Percentiles rank a stretch among this genome's conserved stretches.
These are phyloP conservation scores for Tolypocladium ovalisporum DNA, from an alignment of 2,329 filamentous ascomycete species.

Conservation along the genomic window DNA sequence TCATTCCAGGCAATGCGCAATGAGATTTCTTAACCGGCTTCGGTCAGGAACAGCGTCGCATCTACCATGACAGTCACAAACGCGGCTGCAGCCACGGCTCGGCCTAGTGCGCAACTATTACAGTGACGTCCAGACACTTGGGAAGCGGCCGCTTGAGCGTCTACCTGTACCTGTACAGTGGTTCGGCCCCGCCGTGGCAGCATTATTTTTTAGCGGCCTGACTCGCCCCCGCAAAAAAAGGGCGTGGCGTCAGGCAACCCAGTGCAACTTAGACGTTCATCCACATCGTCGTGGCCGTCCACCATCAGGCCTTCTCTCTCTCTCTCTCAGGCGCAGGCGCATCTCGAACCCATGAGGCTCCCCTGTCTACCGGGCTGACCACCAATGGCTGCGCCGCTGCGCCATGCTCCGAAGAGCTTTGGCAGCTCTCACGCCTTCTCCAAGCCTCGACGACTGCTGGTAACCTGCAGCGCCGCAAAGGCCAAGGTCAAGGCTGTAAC, in stretches of 20 bases:
- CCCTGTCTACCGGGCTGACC: constrained; percentile 8
- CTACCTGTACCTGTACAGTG: neutral
- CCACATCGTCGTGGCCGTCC: neutral
- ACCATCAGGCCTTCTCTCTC: neutral
- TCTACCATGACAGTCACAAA: neutral
- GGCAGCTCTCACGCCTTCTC: constrained; percentile 14
- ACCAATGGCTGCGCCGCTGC: constrained; percentile 23
- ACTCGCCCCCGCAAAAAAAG: neutral
- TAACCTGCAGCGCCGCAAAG: constrained; percentile 17
- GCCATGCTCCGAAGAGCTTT: constrained; percentile 14
- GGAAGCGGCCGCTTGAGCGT: neutral
- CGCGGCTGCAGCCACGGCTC: neutral
- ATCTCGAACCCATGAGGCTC: constrained; percentile 3
- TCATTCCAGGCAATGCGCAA: neutral
- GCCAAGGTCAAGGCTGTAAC: constrained; percentile 16
- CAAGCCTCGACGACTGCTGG: constrained; percentile 3
- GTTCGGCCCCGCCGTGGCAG: neutral
- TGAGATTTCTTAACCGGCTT: neutral
- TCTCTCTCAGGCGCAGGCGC: neutral
- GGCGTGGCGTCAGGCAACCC: neutral
- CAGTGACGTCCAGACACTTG: neutral
- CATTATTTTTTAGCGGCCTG: neutral
- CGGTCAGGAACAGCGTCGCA: neutral
- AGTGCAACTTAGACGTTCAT: neutral
- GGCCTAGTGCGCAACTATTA: neutral